These are phyloP conservation scores for Cudoniella acicularis DNA, from an alignment of 495 filamentous ascomycete species.

Conservation along the genomic window DNA sequence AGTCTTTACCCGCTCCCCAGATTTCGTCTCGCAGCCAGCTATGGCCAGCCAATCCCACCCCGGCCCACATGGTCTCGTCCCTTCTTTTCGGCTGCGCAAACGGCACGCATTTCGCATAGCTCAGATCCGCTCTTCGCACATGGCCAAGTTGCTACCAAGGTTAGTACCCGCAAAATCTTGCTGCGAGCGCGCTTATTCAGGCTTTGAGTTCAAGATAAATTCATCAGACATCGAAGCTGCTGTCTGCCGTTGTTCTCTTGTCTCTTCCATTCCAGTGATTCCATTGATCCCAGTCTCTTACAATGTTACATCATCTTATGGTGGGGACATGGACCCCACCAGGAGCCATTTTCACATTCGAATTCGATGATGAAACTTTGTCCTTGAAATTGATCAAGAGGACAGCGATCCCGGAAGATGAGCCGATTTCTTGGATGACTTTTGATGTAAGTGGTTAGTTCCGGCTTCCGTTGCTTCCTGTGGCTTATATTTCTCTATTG, in stretches of 20 bases:
- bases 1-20: too few species aligned
- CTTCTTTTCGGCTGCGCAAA: neutral
- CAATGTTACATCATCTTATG: slow-evolving; percentile 77
- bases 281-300: too few species aligned
- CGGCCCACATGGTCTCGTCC: neutral
- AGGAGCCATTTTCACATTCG: slow-evolving; percentile 79
- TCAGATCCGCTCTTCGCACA: neutral
- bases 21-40: neutral
- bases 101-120: neutral
- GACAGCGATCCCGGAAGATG: slow-evolving; percentile 71
- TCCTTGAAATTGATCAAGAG: slow-evolving; percentile 69
- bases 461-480: neutral
- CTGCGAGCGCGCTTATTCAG: neutral
- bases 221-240: neutral
- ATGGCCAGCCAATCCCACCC: neutral
- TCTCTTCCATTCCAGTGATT: neutral
- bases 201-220: neutral
- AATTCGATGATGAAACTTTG: slow-evolving; percentile 74
- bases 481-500: slow-evolving; percentile 2
- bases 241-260: neutral
- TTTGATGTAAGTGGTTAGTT: slow-evolving; percentile 58
- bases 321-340: slow-evolving; percentile 81
- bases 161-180: neutral
- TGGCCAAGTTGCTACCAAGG: neutral
- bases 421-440: slow-evolving; percentile 89